These are phyloP conservation scores for Ceratobasidium sp. DNA, from an alignment of 1,284 basidiomycete species.

Conservation along the genomic window DNA sequence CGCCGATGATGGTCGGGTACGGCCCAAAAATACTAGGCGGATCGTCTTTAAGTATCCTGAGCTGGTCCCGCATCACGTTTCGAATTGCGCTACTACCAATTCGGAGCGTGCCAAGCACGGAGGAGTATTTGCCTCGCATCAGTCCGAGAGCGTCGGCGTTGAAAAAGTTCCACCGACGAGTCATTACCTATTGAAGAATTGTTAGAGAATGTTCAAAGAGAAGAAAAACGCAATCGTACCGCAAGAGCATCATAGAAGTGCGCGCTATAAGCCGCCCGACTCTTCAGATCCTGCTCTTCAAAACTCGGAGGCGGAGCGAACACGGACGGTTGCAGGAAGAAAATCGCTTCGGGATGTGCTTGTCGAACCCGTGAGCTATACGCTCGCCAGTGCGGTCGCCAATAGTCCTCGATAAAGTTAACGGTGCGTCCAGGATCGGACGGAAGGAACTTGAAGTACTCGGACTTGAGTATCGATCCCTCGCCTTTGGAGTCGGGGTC, in stretches of 20 bases:
- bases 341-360: slow-evolving; percentile 86
- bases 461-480: slow-evolving; percentile 69
- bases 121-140: slow-evolving; percentile 84
- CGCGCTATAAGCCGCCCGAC: slow-evolving; percentile 81
- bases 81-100: slow-evolving; percentile 88
- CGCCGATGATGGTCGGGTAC: slow-evolving; percentile 94
- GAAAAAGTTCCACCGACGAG: slow-evolving; percentile 95
- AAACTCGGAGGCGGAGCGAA: slow-evolving; percentile 80
- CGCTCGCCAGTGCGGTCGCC: slow-evolving; percentile 79
- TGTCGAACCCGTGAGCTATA: slow-evolving; percentile 77
- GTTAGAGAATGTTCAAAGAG: background rate
- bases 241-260: slow-evolving; percentile 97
- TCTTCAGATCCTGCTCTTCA: slow-evolving; percentile 69
- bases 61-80: slow-evolving; percentile 84
- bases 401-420: slow-evolving; percentile 88
- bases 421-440: slow-evolving; percentile 54
- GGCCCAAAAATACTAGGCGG: slow-evolving; percentile 67
- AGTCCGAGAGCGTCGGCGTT: slow-evolving; percentile 95
- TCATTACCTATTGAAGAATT: slow-evolving; percentile 70
- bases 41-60: slow-evolving; percentile 83
- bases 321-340: slow-evolving; percentile 93
- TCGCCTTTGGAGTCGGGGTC: background rate
- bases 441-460: slow-evolving; percentile 79
- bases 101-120: slow-evolving; percentile 63
- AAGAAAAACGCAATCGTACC: slow-evolving; percentile 58